phyloP scores from a whole-genome alignment of 805 yeast genomes.

The Starmerella ratchasimensis region DNA sequence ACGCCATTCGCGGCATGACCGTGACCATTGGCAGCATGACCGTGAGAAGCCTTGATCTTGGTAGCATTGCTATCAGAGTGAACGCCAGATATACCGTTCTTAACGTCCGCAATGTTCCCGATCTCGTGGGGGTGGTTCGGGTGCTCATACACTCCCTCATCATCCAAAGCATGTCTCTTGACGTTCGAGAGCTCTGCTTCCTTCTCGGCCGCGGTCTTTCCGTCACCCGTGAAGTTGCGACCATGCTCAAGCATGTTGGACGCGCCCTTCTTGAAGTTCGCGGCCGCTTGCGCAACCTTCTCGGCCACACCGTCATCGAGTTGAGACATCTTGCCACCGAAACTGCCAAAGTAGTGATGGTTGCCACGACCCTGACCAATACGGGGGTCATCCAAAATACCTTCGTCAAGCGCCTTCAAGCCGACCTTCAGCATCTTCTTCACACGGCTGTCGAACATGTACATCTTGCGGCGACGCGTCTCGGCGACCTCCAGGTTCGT shows the following conservation, averaged over 20 bases:
- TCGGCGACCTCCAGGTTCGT: constrained; percentile 34
- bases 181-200: too few species aligned
- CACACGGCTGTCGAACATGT: constrained; percentile 10
- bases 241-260: neutral
- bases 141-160: too few species aligned
- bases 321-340: neutral
- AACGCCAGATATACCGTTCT: too few species aligned
- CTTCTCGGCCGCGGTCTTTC: too few species aligned
- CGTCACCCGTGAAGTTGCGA: too few species aligned
- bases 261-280: neutral
- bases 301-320: constrained; percentile 1
- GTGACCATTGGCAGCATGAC: neutral
- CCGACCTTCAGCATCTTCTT: constrained; percentile 11
- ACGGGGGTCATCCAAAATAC: neutral
- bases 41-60: too few species aligned
- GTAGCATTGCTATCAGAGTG: too few species aligned
- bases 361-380: neutral
- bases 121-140: too few species aligned
- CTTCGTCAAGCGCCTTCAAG: constrained; percentile 1
- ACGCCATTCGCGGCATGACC: neutral
- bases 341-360: neutral
- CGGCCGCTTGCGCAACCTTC: neutral
- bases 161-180: too few species aligned
- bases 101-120: too few species aligned
- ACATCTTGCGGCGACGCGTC: constrained; percentile 9